Conservation (phyloP, 2,329 filamentous ascomycete genomes). For the Aspergillus brunneoviolaceus region DNA sequence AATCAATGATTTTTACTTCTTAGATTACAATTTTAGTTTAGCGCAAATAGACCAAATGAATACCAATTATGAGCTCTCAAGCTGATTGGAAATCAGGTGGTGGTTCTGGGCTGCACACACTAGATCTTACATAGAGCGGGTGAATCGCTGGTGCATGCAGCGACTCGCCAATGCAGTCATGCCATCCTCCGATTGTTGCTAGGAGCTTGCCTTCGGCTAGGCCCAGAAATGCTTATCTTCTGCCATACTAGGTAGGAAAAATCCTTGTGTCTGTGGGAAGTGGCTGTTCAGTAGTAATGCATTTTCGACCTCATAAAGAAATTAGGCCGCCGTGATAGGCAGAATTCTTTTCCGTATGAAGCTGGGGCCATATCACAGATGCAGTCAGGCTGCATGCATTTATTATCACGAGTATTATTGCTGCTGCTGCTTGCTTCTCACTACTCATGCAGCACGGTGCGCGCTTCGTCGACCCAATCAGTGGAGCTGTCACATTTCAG, state of each 20-base stretch:
- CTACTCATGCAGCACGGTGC: background rate
- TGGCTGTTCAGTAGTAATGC: no score
- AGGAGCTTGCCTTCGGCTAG: no score
- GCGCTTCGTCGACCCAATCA: conserved; percentile 6
- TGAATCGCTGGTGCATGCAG: background rate
- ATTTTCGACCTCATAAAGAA: no score
- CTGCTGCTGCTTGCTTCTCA: background rate
- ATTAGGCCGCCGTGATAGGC: no score
- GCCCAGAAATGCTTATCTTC: no score
- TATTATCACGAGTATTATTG: background rate
- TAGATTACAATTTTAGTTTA: background rate
- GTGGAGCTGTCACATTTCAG: conserved; percentile 2
- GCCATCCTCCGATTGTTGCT: background rate
- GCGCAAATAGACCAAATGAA: background rate
- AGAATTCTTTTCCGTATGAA: background rate
- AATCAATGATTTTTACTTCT: background rate
- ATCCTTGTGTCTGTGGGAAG: no score
- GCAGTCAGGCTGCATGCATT: background rate
- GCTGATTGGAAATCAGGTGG: no score
- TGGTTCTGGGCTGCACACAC: background rate
- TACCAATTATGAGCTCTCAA: background rate
- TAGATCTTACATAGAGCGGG: background rate
- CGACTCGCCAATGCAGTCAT: background rate
- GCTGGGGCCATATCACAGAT: background rate
- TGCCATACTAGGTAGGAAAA: no score